A percentile compares a stretch with the other conserved stretches of the same genome.
These are phyloP conservation scores for Physcomitrellopsis africana DNA, from an alignment of 225 moss, liverwort and hornwort genomes.

Conservation along the genomic window DNA sequence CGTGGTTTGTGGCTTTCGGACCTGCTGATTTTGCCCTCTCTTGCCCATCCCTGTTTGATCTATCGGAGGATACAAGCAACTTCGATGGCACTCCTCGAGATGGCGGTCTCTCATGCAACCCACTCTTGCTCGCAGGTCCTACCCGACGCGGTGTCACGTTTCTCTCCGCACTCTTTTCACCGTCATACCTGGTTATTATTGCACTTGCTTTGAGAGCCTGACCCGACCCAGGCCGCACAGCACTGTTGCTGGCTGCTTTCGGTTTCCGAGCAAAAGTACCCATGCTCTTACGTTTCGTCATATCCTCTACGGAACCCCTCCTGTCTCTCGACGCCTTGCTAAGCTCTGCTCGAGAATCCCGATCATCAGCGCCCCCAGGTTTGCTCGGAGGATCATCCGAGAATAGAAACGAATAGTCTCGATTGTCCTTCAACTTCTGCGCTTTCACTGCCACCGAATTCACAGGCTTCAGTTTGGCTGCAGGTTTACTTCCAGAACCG, in stretches of 20 bases:
- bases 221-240: constrained; percentile 27
- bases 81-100: constrained; percentile 31
- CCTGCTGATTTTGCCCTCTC: constrained; percentile 37
- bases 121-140: constrained; percentile 35
- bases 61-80: constrained; percentile 23
- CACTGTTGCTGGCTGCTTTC: constrained; percentile 37
- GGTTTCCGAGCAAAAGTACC: constrained; percentile 33
- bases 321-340: constrained; percentile 37
- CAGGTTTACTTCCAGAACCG: constrained; percentile 27
- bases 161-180: constrained; percentile 34
- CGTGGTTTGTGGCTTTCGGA: constrained; percentile 50
- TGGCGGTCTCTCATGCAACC: constrained; percentile 21
- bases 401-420: constrained; percentile 81
- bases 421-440: constrained; percentile 78
- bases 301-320: constrained; percentile 38
- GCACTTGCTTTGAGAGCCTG: constrained; percentile 42
- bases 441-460: constrained; percentile 63
- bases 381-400: constrained; percentile 63
- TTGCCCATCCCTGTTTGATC: constrained; percentile 34
- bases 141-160: constrained; percentile 30
- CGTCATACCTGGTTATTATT: constrained; percentile 40
- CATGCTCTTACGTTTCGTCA: constrained; percentile 29
- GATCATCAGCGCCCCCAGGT: constrained; percentile 34
- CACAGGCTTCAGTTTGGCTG: constrained; percentile 39
- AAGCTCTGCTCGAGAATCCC: constrained; percentile 37